Percentiles rank a stretch among this genome's conserved stretches.
Conservation (phyloP, 345 rosid genomes). For the Punica granatum region DNA sequence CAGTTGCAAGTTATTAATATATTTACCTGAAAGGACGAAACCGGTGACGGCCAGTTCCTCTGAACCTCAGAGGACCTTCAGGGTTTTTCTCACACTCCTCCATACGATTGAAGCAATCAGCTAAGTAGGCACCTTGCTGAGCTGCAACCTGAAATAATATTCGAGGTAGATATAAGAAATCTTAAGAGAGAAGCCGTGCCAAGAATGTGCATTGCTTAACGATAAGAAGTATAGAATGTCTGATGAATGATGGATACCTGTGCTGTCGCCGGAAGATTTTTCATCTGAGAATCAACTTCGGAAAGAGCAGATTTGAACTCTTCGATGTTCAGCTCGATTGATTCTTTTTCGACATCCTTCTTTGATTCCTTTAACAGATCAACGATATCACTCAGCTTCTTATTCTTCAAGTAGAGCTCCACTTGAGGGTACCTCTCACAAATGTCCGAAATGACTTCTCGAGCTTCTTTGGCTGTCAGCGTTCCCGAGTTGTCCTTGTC, state of each 20-base stretch:
- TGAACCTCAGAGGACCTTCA: constrained; percentile 90
- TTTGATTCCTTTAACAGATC: constrained; percentile 63
- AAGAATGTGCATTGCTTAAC: neutral
- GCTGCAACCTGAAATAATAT: constrained; percentile 63
- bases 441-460: constrained; percentile 65
- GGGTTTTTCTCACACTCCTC: constrained; percentile 76
- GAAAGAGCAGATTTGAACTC: constrained; percentile 79
- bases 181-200: neutral
- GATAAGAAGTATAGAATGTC: neutral
- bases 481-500: constrained; percentile 92
- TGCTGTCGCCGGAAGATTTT: constrained; percentile 92
- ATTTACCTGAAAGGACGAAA: constrained; percentile 82
- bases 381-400: constrained; percentile 47
- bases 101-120: constrained; percentile 92
- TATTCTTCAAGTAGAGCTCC: constrained; percentile 74
- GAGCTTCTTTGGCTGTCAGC: constrained; percentile 67
- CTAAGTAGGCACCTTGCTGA: constrained; percentile 88
- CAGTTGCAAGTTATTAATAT: neutral
- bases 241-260: constrained; percentile 38
- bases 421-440: constrained; percentile 91
- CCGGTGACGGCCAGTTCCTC: constrained; percentile 94
- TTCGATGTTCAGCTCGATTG: constrained; percentile 64
- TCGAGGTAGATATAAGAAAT: neutral
- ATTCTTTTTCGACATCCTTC: constrained; percentile 49
- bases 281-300: constrained; percentile 82